Conservation (phyloP, 495 filamentous ascomycete species). For the Penicillium canescens region DNA sequence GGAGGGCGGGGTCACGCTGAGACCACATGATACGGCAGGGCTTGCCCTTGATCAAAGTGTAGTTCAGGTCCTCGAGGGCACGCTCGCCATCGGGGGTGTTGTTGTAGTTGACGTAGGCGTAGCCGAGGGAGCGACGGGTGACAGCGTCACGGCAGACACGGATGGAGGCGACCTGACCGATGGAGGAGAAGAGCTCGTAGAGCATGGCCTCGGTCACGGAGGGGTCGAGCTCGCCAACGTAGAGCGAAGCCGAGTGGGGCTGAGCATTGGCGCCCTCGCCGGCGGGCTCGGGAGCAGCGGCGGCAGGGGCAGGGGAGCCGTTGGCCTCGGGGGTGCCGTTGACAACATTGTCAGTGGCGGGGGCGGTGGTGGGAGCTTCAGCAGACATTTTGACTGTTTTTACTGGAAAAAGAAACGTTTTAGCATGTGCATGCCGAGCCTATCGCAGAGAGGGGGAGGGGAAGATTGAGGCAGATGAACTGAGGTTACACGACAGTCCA, state of each 20-base stretch:
- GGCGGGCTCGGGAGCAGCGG: slow-evolving; percentile 34
- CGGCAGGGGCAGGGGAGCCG: slow-evolving; percentile 27
- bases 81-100: slow-evolving; percentile 94
- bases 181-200: slow-evolving; percentile 99
- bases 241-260: slow-evolving; percentile 93
- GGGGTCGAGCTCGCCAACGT: slow-evolving; percentile 96
- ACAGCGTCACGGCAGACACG: slow-evolving; percentile 99
- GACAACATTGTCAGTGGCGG: slow-evolving; percentile 40
- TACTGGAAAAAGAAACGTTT: slow-evolving; percentile 12
- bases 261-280: slow-evolving; percentile 68
- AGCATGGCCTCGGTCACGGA: slow-evolving; percentile 99
- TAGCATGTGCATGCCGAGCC: slow-evolving; percentile 16
- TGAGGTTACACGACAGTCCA: slow-evolving; percentile 18
- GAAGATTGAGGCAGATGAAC: slow-evolving; percentile 4
- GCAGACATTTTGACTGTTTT: slow-evolving; percentile 48
- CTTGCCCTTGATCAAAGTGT: slow-evolving; percentile 97
- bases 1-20: slow-evolving; percentile 96
- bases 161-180: slow-evolving; percentile 98
- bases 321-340: slow-evolving; percentile 43
- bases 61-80: slow-evolving; percentile 98
- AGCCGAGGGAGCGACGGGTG: slow-evolving; percentile 96
- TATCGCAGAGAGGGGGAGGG: slow-evolving; percentile 4
- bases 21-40: slow-evolving; percentile 99
- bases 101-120: slow-evolving; percentile 99
- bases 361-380: slow-evolving; percentile 44